Evolutionary conservation across 192 early-diverging fungal species (phyloP).

Genomic region (Haplosporangium gracile): DNA sequence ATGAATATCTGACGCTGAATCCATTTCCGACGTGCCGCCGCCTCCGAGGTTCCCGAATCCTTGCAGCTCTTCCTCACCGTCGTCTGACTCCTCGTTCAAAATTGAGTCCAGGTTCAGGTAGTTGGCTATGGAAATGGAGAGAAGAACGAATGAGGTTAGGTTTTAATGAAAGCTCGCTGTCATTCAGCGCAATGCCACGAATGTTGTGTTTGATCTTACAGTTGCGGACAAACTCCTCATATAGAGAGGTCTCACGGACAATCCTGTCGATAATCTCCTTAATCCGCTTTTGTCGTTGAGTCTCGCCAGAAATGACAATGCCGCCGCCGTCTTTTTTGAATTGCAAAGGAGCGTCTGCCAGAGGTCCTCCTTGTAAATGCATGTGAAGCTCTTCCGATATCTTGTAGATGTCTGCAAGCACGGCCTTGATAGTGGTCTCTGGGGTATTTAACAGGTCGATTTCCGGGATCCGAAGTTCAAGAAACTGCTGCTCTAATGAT

Average conservation of each 20-base stretch:
- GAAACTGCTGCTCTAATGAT: constrained; percentile 65
- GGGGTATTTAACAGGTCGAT: constrained; percentile 67
- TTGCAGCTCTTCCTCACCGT: constrained; percentile 60
- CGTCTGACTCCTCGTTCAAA: constrained; percentile 67
- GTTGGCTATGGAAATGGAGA: constrained; percentile 46
- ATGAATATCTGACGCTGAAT: constrained; percentile 58
- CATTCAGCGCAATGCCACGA: not conserved
- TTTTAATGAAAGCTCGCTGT: not conserved
- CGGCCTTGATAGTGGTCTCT: constrained; percentile 65
- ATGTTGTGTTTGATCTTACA: constrained; percentile 45
- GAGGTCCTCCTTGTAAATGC: constrained; percentile 71
- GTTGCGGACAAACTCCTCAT: constrained; percentile 74
- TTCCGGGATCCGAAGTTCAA: constrained; percentile 67
- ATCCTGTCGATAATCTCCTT: constrained; percentile 65
- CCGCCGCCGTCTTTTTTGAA: constrained; percentile 30
- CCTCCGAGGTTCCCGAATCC: constrained; percentile 44
- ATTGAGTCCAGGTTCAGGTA: constrained; percentile 71
- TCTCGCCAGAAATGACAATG: constrained; percentile 50
- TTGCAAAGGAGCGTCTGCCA: constrained; percentile 46
- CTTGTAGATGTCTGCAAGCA: constrained; percentile 64
- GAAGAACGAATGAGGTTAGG: not conserved
- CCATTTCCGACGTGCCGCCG: constrained; percentile 61
- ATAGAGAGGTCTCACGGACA: constrained; percentile 66
- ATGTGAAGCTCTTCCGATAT: constrained; percentile 71
- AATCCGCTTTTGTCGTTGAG: constrained; percentile 62